Evolutionary conservation across 2,329 filamentous ascomycete genomes (phyloP).

Genomic region (Ceratocystis lukuohia): DNA sequence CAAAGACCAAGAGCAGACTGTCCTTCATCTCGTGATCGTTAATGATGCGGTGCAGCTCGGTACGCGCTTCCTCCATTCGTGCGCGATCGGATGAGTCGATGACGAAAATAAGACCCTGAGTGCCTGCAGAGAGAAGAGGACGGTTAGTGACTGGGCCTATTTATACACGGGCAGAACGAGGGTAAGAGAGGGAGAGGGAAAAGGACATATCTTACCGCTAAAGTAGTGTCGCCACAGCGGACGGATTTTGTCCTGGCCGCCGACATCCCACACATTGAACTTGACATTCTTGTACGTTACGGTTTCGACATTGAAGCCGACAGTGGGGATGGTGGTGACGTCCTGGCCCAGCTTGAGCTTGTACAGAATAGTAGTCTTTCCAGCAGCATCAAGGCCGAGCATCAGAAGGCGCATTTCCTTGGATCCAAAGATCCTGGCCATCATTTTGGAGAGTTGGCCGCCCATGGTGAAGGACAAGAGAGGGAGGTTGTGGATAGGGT

Average conservation of each 20-base stretch:
- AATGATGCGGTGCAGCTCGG: constrained; percentile 92
- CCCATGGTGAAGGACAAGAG: constrained; percentile 51
- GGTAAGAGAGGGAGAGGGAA: no score
- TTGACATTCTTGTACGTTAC: constrained; percentile 99
- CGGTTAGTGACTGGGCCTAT: constrained; percentile 8
- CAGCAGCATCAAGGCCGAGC: constrained; percentile 92
- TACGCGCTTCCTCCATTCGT: constrained; percentile 82
- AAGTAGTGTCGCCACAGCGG: constrained; percentile 98
- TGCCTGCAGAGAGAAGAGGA: constrained; percentile 44
- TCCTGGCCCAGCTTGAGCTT: constrained; percentile 98
- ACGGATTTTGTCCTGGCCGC: constrained; percentile 96
- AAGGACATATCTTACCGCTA: constrained; percentile 41
- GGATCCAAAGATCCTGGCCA: constrained; percentile 97
- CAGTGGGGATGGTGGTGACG: constrained; percentile 94
- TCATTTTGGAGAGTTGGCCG: constrained; percentile 84
- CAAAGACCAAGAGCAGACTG: constrained; percentile 84
- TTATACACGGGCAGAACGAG: not conserved
- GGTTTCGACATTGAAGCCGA: constrained; percentile 98
- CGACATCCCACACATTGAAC: constrained; percentile 98
- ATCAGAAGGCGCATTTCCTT: constrained; percentile 99
- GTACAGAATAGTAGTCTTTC: constrained; percentile 98
- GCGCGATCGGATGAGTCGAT: constrained; percentile 88
- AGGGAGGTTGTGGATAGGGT: not conserved
- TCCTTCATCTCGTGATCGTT: constrained; percentile 98
- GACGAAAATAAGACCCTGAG: constrained; percentile 96